Evolutionary conservation across 306 rosid genomes (phyloP), one percentile per base, ranked within the genome.

Genomic region (Cicer chorassanicum): DNA sequence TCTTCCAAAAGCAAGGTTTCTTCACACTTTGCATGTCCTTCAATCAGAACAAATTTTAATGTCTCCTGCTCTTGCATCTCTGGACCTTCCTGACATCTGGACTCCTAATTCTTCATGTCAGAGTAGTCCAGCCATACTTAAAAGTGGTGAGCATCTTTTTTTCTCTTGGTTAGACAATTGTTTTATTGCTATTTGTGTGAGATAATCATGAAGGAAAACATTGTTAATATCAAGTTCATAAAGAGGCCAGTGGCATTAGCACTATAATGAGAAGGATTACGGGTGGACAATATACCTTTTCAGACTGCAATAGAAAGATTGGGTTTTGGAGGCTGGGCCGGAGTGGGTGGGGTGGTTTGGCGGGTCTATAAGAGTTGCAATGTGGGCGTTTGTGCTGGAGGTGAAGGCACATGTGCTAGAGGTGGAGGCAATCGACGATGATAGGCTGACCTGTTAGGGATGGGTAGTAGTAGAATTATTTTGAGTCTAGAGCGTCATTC

Each of bases 11-110:
- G 19, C 18, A 63, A 81, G 89, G 87, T 40, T 79, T 53, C 72
- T 82, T 53, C 80, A 80, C 69, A 80, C 82, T 51, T 76, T 70
- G 63, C 48, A 42, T 70, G 62, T 43, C 15, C 64, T 57, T 24
- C 81, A 75, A 73, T 29, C 63, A 60, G 75, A 42, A 72, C 79
- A 79, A 79, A 87, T 84, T 81, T 65, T 91, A 46, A 24, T 88
- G 80, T 91, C 97, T 78, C 97, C 97, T 34, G 72, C 92, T 81
- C 96, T 93, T 19, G 78, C 77, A 55, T 88, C 96, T 78, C 45
- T 91, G 44, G 98, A 93, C 84, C 65, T 89, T 66, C 93, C 93
- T 46, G 96, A 91, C 43, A 65, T 75, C 78, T 93, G 98, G 98
- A 68, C 79, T 74, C 72, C 91, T 43, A 69, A 70, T 72, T 67